These are phyloP conservation scores for Scheffersomyces illinoinensis DNA, from an alignment of 1,139 yeast species.

Conservation along the genomic window DNA sequence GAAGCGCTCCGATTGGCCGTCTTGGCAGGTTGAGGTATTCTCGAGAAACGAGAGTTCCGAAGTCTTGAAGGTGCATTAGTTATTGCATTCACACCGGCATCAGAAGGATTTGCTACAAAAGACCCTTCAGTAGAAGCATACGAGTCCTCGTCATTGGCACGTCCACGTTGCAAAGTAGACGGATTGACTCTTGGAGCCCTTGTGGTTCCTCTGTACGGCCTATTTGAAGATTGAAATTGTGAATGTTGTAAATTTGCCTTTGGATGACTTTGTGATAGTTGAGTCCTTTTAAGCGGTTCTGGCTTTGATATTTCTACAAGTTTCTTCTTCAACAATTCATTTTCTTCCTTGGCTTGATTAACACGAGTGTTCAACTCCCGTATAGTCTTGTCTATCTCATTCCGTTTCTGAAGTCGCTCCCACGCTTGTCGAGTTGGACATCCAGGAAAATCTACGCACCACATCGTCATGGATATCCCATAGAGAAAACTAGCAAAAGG, in stretches of 20 bases:
- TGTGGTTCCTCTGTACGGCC: neutral
- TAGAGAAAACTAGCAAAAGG: conserved; percentile 61
- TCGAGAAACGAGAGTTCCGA: conserved; percentile 7
- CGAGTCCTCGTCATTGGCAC: conserved; percentile 17
- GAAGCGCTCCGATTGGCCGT: conserved; percentile 3
- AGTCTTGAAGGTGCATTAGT: neutral
- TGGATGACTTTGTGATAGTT: neutral
- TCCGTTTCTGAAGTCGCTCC: conserved; percentile 30
- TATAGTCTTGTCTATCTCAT: conserved; percentile 28
- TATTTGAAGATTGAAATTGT: neutral
- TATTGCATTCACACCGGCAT: conserved; percentile 7
- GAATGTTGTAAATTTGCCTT: neutral
- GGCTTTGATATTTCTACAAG: conserved; percentile 11
- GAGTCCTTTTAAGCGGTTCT: neutral
- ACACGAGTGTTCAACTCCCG: conserved; percentile 22
- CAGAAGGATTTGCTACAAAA: conserved; percentile 23
- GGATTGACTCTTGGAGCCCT: conserved; percentile 2
- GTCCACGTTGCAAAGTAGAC: conserved; percentile 1
- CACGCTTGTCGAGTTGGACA: conserved; percentile 39
- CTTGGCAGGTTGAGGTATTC: conserved; percentile 15
- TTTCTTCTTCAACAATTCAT: conserved; percentile 27
- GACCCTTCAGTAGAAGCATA: conserved; percentile 23
- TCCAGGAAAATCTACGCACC: conserved; percentile 62
- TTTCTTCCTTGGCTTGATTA: conserved; percentile 22
- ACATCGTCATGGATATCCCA: conserved; percentile 63